A percentile compares a stretch with the other conserved stretches of the same genome.
These are phyloP conservation scores for Carallia pectinifolia DNA, from an alignment of 345 rosid genomes.

Conservation along the genomic window DNA sequence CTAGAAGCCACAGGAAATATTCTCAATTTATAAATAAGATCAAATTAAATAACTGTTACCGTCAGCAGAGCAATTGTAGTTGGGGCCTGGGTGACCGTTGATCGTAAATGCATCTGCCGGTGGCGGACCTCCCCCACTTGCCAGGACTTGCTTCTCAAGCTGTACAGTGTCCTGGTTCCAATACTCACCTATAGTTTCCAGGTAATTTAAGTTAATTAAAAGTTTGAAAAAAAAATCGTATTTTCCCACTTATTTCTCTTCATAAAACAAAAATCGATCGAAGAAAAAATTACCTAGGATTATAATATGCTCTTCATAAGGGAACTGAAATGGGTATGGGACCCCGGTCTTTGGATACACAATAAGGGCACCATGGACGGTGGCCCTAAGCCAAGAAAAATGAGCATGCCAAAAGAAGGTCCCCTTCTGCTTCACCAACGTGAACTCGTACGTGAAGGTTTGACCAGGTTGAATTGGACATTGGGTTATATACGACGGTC, in stretches of 20 bases:
- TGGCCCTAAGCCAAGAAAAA: constrained; percentile 82
- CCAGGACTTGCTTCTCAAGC: constrained; percentile 52
- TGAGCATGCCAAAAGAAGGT: constrained; percentile 89
- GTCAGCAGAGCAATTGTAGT: constrained; percentile 66
- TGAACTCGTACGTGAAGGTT: constrained; percentile 70
- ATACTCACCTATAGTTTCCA: constrained; percentile 55
- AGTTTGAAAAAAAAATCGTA: neutral
- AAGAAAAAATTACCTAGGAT: constrained; percentile 43
- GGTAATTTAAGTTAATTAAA: neutral
- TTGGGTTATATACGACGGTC: constrained; percentile 86
- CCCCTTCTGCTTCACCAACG: constrained; percentile 65
- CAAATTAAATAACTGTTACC: constrained; percentile 38
- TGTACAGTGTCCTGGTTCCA: constrained; percentile 67
- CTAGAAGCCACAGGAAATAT: neutral
- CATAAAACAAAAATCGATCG: too few species aligned
- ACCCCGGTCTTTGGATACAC: constrained; percentile 65
- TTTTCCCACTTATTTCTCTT: too few species aligned
- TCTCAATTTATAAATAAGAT: neutral
- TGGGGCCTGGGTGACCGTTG: constrained; percentile 88
- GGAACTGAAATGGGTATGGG: constrained; percentile 68
- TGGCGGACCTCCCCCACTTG: constrained; percentile 69
- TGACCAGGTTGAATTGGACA: constrained; percentile 81
- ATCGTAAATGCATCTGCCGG: constrained; percentile 76
- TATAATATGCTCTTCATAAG: constrained; percentile 59
- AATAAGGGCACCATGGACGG: constrained; percentile 69